A percentile compares a stretch with the other conserved stretches of the same genome.
These are phyloP conservation scores for Apiosordaria backusii DNA, from an alignment of 495 filamentous ascomycete species.

Conservation along the genomic window DNA sequence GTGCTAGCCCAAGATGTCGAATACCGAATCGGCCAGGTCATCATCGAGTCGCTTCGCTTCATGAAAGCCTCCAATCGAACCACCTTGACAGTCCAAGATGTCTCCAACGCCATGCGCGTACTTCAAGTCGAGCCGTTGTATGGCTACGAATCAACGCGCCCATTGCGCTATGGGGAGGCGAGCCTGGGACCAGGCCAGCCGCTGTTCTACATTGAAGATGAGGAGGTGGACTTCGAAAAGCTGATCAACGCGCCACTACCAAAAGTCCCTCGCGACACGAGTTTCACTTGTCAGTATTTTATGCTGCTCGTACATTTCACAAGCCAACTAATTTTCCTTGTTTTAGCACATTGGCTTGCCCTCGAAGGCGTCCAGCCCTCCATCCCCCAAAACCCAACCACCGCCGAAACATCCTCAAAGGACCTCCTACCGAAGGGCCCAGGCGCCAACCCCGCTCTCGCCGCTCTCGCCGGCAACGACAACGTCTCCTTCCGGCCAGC, in stretches of 20 bases:
- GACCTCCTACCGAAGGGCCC: conserved; percentile 87
- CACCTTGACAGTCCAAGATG: conserved; percentile 76
- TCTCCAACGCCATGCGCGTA: conserved; percentile 74
- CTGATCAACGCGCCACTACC: conserved; percentile 93
- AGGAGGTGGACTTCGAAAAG: conserved; percentile 98
- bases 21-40: conserved; percentile 85
- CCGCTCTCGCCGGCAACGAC: conserved; percentile 77
- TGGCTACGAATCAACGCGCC: conserved; percentile 86
- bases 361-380: conserved; percentile 95
- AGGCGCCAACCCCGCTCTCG: conserved; percentile 74
- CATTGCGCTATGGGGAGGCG: conserved; percentile 87
- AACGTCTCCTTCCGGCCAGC: conserved; percentile 79
- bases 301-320: neutral
- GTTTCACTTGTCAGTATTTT: conserved; percentile 67
- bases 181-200: conserved; percentile 92
- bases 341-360: conserved; percentile 85
- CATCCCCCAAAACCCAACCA: conserved; percentile 91
- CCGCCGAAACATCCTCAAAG: conserved; percentile 70
- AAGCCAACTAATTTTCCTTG: conserved; percentile 11
- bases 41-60: conserved; percentile 89
- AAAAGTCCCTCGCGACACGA: conserved; percentile 89
- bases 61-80: conserved; percentile 88
- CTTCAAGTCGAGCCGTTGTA: conserved; percentile 93
- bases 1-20: conserved; percentile 90
- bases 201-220: conserved; percentile 95